phyloP scores from a whole-genome alignment of 1,284 basidiomycete genomes.

The Gomphus bonarii region DNA sequence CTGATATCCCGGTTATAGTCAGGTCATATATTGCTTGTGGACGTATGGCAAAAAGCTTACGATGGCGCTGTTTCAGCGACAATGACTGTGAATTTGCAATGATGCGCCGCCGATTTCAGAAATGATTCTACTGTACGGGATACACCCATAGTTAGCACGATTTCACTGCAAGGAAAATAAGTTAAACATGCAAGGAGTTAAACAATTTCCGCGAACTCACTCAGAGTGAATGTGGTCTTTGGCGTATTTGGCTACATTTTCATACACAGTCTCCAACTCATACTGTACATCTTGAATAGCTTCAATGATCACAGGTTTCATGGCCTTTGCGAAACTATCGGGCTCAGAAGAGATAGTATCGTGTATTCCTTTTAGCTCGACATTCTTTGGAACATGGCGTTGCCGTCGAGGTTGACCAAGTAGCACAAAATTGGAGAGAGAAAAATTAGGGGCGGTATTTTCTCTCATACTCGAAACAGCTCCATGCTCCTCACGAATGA shows the following conservation, averaged over 20 bases:
- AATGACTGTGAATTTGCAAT: slow-evolving; percentile 92
- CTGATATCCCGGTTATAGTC: slow-evolving; percentile 26
- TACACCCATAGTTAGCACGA: slow-evolving; percentile 92
- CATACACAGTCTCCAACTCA: slow-evolving; percentile 92
- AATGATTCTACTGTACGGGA: slow-evolving; percentile 93
- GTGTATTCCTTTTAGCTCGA: slow-evolving; percentile 41
- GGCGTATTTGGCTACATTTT: slow-evolving; percentile 89
- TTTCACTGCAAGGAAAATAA: slow-evolving; percentile 56
- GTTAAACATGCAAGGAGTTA: background rate
- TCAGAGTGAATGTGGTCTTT: slow-evolving; percentile 96
- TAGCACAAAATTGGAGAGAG: slow-evolving; percentile 68
- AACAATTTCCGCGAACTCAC: slow-evolving; percentile 36
- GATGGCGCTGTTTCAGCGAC: slow-evolving; percentile 92
- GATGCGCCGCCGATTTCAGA: slow-evolving; percentile 81
- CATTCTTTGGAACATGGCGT: slow-evolving; percentile 33
- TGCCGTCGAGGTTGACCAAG: slow-evolving; percentile 66
- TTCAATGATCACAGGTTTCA: slow-evolving; percentile 79
- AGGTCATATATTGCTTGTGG: background rate
- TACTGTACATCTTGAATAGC: slow-evolving; percentile 91
- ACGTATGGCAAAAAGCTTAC: slow-evolving; percentile 26
- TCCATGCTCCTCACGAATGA: slow-evolving; percentile 89
- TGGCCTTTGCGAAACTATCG: slow-evolving; percentile 56
- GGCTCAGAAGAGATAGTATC: slow-evolving; percentile 65
- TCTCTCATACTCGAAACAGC: slow-evolving; percentile 42
- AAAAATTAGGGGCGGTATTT: slow-evolving; percentile 34